These are phyloP conservation scores for Pichiaceae sp. DNA, from an alignment of 1,139 yeast species.

Conservation along the genomic window DNA sequence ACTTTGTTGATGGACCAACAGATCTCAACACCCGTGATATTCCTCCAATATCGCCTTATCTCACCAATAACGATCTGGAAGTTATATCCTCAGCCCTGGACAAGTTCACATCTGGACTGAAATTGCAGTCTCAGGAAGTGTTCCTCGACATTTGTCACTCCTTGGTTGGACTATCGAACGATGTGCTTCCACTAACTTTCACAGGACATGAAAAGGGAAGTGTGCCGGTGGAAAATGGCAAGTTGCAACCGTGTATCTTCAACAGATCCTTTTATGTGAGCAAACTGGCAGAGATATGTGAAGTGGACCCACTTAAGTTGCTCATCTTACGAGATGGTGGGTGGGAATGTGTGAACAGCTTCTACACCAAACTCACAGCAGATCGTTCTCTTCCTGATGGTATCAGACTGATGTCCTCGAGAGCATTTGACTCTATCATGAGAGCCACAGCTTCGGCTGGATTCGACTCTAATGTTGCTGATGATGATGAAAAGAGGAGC, in stretches of 20 bases:
- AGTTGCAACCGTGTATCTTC: conserved; percentile 29
- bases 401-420: conserved; percentile 38
- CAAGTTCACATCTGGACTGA: conserved; percentile 58
- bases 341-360: conserved; percentile 41
- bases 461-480: conserved; percentile 20
- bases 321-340: conserved; percentile 29
- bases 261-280: conserved; percentile 35
- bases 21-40: conserved; percentile 26
- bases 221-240: conserved; percentile 13
- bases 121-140: conserved; percentile 41
- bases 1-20: conserved; percentile 56
- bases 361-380: conserved; percentile 37
- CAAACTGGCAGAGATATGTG: conserved; percentile 36
- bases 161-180: conserved; percentile 35
- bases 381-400: conserved; percentile 31
- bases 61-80: conserved; percentile 36
- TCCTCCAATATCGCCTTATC: conserved; percentile 28
- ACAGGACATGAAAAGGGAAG: conserved; percentile 11
- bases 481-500: conserved; percentile 1
- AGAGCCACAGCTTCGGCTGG: conserved; percentile 40
- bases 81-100: conserved; percentile 47
- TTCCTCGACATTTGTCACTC: conserved; percentile 39
- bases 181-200: conserved; percentile 5
- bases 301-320: conserved; percentile 42
- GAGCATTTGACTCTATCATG: conserved; percentile 42